Conservation (phyloP, 805 yeast genomes). For the Sugiyamaella qingdaonensis region DNA sequence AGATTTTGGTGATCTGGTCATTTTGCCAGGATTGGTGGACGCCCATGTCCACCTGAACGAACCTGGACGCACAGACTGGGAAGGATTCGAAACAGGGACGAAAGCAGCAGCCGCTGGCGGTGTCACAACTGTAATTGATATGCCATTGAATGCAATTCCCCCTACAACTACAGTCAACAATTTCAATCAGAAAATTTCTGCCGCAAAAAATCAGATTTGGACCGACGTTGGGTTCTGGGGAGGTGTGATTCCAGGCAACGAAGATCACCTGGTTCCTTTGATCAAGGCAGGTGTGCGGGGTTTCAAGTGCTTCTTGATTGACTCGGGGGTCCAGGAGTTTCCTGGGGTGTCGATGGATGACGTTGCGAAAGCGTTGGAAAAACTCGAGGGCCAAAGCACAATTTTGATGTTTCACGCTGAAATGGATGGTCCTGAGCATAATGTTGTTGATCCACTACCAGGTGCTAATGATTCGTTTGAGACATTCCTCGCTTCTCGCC, state of each 20-base stretch:
- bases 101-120: constrained; percentile 95
- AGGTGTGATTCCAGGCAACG: constrained; percentile 79
- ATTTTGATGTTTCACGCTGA: constrained; percentile 92
- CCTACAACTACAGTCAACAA: constrained; percentile 86
- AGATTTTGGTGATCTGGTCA: constrained; percentile 56
- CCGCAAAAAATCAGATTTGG: constrained; percentile 81
- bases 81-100: constrained; percentile 95
- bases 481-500: constrained; percentile 77
- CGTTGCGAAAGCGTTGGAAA: constrained; percentile 61
- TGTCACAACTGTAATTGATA: constrained; percentile 90
- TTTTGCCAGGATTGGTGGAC: constrained; percentile 90
- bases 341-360: constrained; percentile 70
- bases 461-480: constrained; percentile 52
- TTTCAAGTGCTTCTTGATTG: constrained; percentile 87
- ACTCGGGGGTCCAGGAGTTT: constrained; percentile 94
- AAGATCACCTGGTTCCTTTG: constrained; percentile 65
- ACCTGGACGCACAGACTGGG: constrained; percentile 99
- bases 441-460: constrained; percentile 9
- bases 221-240: constrained; percentile 97
- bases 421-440: constrained; percentile 44
- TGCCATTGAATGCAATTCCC: constrained; percentile 95
- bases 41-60: constrained; percentile 93
- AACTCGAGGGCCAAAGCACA: constrained; percentile 60
- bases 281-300: constrained; percentile 88
- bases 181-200: constrained; percentile 66